Conservation (phyloP, 2,329 filamentous ascomycete species). For the Pyrenochaeta sp. region DNA sequence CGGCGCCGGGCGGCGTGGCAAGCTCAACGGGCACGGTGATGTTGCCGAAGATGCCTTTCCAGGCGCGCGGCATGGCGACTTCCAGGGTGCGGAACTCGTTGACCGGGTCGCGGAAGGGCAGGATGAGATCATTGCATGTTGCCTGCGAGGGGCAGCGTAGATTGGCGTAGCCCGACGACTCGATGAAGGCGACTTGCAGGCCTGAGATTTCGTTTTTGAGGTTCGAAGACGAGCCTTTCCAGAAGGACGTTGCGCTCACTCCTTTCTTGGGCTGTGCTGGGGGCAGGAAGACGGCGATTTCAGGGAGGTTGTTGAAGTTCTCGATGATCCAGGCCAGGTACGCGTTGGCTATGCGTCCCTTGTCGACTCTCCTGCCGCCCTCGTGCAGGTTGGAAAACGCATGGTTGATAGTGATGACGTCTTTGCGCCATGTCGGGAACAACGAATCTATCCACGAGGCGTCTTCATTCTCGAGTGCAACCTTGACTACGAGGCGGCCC, state of each 20-base stretch:
- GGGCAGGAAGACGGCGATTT: constrained; percentile 27
- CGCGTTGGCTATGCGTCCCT: constrained; percentile 30
- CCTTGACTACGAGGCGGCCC: constrained; percentile 18
- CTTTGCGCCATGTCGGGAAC: constrained; percentile 47
- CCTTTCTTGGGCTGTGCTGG: constrained; percentile 7
- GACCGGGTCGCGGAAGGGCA: constrained; percentile 35
- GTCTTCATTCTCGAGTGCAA: constrained; percentile 18
- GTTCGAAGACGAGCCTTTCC: neutral
- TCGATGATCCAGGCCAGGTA: constrained; percentile 34
- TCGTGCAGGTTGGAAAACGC: constrained; percentile 18
- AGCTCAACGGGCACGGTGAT: constrained; percentile 49
- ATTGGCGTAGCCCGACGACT: constrained; percentile 49
- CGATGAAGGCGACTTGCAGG: constrained; percentile 48
- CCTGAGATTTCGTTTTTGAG: constrained; percentile 16
- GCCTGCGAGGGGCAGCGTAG: constrained; percentile 47
- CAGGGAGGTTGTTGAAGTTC: constrained; percentile 27
- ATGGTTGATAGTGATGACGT: constrained; percentile 43
- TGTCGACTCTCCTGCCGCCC: constrained; percentile 17
- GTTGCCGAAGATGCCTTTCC: constrained; percentile 54
- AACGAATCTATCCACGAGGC: constrained; percentile 18
- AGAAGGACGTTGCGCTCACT: neutral
- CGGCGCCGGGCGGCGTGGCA: constrained; percentile 53
- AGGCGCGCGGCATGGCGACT: constrained; percentile 42
- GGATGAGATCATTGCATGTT: constrained; percentile 47
- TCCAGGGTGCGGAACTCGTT: constrained; percentile 34